These are phyloP conservation scores for Plectranthus barbatus DNA, from an alignment of 257 asterid species.

Conservation along the genomic window DNA sequence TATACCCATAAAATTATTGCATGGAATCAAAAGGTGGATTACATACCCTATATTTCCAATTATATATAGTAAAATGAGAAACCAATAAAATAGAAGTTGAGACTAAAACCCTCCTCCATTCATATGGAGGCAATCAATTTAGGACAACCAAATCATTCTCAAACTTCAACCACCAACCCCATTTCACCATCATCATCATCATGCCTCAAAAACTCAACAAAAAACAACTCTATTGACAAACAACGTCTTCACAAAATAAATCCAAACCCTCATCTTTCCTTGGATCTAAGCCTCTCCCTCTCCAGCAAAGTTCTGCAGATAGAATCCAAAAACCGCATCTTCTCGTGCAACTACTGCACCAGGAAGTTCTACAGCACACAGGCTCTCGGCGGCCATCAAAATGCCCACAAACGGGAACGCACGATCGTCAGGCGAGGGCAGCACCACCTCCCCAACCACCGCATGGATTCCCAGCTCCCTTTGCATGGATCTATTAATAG, in stretches of 20 bases:
- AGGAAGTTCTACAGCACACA: slow-evolving; percentile 76
- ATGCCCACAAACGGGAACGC: slow-evolving; percentile 75
- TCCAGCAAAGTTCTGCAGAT: neutral
- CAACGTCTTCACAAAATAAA: neutral
- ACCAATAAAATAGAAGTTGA: neutral
- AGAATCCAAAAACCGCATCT: slow-evolving; percentile 38
- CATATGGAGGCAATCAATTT: slow-evolving; percentile 25
- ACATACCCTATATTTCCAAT: slow-evolving; percentile 22
- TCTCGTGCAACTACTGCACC: slow-evolving; percentile 77
- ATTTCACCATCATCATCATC: slow-evolving; percentile 12
- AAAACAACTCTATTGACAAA: neutral
- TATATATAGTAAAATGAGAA: neutral
- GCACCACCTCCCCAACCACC: slow-evolving; percentile 7
- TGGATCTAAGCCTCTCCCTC: slow-evolving; percentile 44
- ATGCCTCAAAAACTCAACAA: neutral
- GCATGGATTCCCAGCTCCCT: slow-evolving; percentile 56
- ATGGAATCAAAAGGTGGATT: no score
- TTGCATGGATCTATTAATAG: slow-evolving; percentile 50
- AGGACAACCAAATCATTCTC: slow-evolving; percentile 11
- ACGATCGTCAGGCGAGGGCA: slow-evolving; percentile 49
- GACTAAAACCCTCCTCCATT: slow-evolving; percentile 22
- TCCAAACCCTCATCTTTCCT: slow-evolving; percentile 7
- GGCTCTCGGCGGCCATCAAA: slow-evolving; percentile 89
- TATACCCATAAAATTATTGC: no score
- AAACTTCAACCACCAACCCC: no score